A percentile compares a stretch with the other conserved stretches of the same genome.
These are phyloP conservation scores for Fusarium xylarioides DNA, from an alignment of 2,329 filamentous ascomycete genomes.

Conservation along the genomic window DNA sequence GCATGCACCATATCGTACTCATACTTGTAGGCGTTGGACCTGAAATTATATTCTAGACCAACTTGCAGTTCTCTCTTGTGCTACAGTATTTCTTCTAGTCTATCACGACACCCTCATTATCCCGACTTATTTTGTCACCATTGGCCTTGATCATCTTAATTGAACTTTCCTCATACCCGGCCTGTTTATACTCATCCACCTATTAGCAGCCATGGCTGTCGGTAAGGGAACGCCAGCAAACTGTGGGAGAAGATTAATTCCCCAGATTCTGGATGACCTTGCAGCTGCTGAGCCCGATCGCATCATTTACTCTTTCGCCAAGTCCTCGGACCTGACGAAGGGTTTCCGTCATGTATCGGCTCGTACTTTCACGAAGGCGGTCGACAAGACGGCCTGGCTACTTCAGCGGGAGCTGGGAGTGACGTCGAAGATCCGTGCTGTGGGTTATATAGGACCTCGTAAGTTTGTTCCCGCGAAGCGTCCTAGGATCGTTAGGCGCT, in stretches of 20 bases:
- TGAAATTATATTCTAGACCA: neutral
- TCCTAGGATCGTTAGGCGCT: rapidly evolving
- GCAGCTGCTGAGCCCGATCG: conserved; percentile 30
- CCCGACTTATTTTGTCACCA: neutral
- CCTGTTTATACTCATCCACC: neutral
- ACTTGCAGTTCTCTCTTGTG: neutral
- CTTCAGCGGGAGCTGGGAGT: neutral
- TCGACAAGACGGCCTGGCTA: conserved; percentile 47
- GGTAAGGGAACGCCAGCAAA: neutral
- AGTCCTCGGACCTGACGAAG: conserved; percentile 4
- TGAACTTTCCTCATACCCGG: no score
- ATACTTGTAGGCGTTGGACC: neutral
- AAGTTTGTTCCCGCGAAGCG: conserved; percentile 13
- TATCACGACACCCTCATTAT: neutral
- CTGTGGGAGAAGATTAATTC: neutral
- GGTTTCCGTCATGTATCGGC: conserved; percentile 40
- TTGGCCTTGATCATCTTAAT: neutral
- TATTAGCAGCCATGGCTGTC: neutral
- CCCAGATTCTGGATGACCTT: neutral
- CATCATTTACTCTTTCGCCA: conserved; percentile 39
- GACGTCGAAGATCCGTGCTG: conserved; percentile 26
- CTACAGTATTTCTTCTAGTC: neutral
- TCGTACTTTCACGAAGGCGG: conserved; percentile 35
- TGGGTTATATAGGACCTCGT: conserved; percentile 49
- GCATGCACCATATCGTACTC: neutral